These are phyloP conservation scores for Penicillium steckii DNA, from an alignment of 495 filamentous ascomycete genomes.

Conservation along the genomic window DNA sequence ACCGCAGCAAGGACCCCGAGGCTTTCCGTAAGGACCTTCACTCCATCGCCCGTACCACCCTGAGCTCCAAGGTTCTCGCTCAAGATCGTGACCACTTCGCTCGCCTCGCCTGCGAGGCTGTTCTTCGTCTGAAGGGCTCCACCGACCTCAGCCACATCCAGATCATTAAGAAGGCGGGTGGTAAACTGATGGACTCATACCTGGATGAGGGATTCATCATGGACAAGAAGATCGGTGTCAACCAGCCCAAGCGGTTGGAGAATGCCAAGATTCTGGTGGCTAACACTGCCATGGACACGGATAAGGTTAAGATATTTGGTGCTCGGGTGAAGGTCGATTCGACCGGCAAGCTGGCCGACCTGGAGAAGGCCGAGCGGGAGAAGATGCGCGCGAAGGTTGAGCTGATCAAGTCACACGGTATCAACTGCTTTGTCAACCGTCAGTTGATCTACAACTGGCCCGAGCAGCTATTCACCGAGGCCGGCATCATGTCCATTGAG, in stretches of 20 bases:
- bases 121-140: slow-evolving; percentile 85
- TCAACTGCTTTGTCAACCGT: slow-evolving; percentile 99
- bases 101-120: slow-evolving; percentile 86
- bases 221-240: slow-evolving; percentile 97
- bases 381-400: slow-evolving; percentile 99
- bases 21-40: slow-evolving; percentile 88
- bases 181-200: slow-evolving; percentile 95
- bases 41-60: slow-evolving; percentile 90
- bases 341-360: slow-evolving; percentile 91
- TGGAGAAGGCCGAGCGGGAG: slow-evolving; percentile 95
- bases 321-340: slow-evolving; percentile 90
- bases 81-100: slow-evolving; percentile 94
- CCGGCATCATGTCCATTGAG: slow-evolving; percentile 96
- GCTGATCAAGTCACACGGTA: slow-evolving; percentile 96
- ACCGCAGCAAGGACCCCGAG: slow-evolving; percentile 78
- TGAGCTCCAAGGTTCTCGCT: slow-evolving; percentile 94
- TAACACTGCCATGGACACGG: slow-evolving; percentile 98
- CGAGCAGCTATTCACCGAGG: slow-evolving; percentile 96
- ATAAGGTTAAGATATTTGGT: slow-evolving; percentile 99
- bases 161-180: slow-evolving; percentile 98
- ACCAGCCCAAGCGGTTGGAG: slow-evolving; percentile 95
- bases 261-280: slow-evolving; percentile 97
- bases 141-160: slow-evolving; percentile 97
- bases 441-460: slow-evolving; percentile 99
- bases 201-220: slow-evolving; percentile 97